Evolutionary conservation across 2,329 filamentous ascomycete genomes (phyloP).

Genomic region (Xylariaceae sp.): DNA sequence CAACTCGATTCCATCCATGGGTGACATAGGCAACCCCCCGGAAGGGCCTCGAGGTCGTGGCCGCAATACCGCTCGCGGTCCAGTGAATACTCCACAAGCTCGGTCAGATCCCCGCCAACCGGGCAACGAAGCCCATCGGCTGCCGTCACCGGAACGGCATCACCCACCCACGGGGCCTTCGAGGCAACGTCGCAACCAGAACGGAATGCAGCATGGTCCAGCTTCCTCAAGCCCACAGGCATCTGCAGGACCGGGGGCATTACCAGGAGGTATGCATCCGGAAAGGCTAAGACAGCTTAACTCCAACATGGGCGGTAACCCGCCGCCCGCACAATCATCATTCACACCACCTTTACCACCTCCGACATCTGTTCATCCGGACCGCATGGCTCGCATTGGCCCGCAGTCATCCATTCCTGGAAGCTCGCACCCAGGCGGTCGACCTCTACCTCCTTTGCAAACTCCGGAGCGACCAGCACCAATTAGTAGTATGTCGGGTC

Average conservation of each 20-base stretch:
- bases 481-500: conserved; percentile 20
- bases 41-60: conserved; percentile 53
- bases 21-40: conserved; percentile 41
- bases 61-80: conserved; percentile 38
- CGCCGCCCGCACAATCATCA: conserved; percentile 22
- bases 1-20: conserved; percentile 45
- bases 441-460: conserved; percentile 30
- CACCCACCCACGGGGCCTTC: conserved; percentile 48
- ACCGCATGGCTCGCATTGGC: conserved; percentile 39
- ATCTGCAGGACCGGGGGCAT: conserved; percentile 20
- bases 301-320: conserved; percentile 13
- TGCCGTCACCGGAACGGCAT: conserved; percentile 45
- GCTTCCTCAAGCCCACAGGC: conserved; percentile 26
- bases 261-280: conserved; percentile 28
- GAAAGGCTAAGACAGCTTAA: conserved; percentile 31
- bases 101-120: conserved; percentile 42
- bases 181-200: conserved; percentile 41
- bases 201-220: conserved; percentile 25
- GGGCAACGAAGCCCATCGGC: conserved; percentile 37
- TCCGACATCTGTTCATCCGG: conserved; percentile 35
- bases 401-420: conserved; percentile 23
- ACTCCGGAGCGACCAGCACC: conserved; percentile 31
- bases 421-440: conserved; percentile 24
- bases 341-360: conserved; percentile 23
- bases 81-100: conserved; percentile 35